Conservation (phyloP, 2,329 filamentous ascomycete species). For the Teratosphaeria gauchensis region DNA sequence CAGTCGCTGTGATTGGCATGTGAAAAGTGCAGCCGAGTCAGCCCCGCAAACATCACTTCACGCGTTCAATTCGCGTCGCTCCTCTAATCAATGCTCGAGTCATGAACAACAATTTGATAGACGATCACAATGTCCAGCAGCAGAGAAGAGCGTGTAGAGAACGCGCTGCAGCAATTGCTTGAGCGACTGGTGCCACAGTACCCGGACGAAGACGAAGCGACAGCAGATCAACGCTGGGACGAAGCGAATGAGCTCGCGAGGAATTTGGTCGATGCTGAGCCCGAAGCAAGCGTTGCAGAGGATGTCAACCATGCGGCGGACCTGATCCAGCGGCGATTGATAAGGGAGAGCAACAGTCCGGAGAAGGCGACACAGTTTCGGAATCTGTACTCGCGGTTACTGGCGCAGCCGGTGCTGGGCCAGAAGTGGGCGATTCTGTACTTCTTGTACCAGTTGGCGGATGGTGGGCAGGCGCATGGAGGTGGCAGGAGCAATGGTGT, state of each 20-base stretch:
- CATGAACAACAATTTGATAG: not conserved
- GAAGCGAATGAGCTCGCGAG: conserved; percentile 45
- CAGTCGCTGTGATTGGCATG: not conserved
- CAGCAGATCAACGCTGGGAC: conserved; percentile 59
- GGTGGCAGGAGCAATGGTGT: not conserved
- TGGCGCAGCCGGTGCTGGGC: conserved; percentile 83
- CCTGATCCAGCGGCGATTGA: conserved; percentile 78
- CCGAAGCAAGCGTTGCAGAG: conserved; percentile 48
- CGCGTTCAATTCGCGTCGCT: not conserved
- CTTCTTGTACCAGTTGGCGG: conserved; percentile 74
- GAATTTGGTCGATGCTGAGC: conserved; percentile 34
- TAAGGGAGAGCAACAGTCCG: conserved; percentile 63
- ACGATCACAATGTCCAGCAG: conserved; percentile 14
- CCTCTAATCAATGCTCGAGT: not conserved
- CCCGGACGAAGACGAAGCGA: conserved; percentile 56
- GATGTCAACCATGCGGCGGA: conserved; percentile 89
- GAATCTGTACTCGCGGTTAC: conserved; percentile 78
- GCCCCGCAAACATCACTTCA: not conserved
- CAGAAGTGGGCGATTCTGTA: conserved; percentile 97
- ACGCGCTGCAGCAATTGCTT: conserved; percentile 70
- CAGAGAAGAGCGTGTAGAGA: conserved; percentile 55
- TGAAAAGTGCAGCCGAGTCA: not conserved
- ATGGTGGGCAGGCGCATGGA: conserved; percentile 27
- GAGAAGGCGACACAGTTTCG: conserved; percentile 74
- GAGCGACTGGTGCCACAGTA: conserved; percentile 59